These are phyloP conservation scores for Thuja plicata DNA, from an alignment of 83 land plant genomes.

Conservation along the genomic window DNA sequence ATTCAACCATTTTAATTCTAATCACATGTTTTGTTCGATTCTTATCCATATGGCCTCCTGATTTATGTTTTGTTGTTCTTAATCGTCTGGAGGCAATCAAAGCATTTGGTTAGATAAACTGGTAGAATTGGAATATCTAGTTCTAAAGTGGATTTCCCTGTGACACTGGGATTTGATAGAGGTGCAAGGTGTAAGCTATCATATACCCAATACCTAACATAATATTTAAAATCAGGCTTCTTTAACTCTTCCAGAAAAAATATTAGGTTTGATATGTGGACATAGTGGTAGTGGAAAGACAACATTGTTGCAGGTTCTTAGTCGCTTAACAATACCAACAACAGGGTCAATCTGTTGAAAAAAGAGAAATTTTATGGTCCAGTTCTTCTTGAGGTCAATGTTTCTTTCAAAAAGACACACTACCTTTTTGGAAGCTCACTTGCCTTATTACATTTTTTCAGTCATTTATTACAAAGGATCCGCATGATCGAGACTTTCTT, in stretches of 20 bases:
- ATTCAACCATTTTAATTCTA: background rate
- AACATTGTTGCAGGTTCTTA: constrained; percentile 90
- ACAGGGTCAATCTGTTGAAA: constrained; percentile 69
- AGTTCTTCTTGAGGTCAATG: too few relatives aligned
- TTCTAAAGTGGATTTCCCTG: background rate
- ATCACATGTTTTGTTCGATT: background rate
- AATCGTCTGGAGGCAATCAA: background rate
- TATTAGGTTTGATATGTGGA: constrained; percentile 91
- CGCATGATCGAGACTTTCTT: too few relatives aligned
- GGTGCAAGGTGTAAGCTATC: constrained; percentile 66
- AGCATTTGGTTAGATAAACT: background rate
- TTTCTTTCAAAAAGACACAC: too few relatives aligned
- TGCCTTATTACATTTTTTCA: too few relatives aligned
- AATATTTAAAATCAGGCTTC: constrained; percentile 65
- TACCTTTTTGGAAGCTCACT: too few relatives aligned
- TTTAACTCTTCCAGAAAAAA: constrained; percentile 81
- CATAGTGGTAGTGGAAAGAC: constrained; percentile 99
- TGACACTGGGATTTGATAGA: background rate
- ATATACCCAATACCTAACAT: constrained; percentile 78
- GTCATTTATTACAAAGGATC: too few relatives aligned
- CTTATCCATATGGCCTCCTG: background rate
- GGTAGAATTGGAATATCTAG: background rate
- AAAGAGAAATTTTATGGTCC: too few relatives aligned
- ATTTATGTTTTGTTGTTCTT: background rate
- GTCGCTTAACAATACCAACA: constrained; percentile 77